Percentiles rank a stretch among this genome's conserved stretches.
Evolutionary conservation across 768 basidiomycete genomes (phyloP).

Genomic region (Melanogaster broomeanus): DNA sequence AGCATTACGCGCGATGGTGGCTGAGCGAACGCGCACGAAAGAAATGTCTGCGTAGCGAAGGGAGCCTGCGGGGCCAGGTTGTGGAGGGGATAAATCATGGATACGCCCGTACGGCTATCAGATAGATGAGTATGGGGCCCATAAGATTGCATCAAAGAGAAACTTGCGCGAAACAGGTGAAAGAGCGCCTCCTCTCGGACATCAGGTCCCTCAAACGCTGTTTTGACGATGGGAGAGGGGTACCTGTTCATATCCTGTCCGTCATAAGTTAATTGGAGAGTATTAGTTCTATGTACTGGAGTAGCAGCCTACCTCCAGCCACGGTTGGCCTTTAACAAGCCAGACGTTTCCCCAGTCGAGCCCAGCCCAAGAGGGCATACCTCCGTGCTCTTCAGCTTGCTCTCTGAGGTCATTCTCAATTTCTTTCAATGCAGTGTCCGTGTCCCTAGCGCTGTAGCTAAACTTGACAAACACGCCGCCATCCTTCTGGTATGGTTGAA

Average conservation of each 20-base stretch:
- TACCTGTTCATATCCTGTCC: constrained; percentile 89
- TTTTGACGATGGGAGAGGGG: constrained; percentile 67
- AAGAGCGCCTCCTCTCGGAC: constrained; percentile 80
- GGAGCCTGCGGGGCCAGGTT: constrained; percentile 62
- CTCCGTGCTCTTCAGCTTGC: constrained; percentile 49
- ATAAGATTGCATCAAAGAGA: background rate
- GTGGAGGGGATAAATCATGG: constrained; percentile 59
- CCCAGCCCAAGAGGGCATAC: constrained; percentile 66
- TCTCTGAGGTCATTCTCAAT: constrained; percentile 53
- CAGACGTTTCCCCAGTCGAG: constrained; percentile 54
- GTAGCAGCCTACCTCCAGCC: constrained; percentile 63
- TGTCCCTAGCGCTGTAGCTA: constrained; percentile 46
- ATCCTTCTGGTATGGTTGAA: constrained; percentile 74
- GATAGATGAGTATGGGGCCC: constrained; percentile 3
- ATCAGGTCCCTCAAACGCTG: constrained; percentile 91
- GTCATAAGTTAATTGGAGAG: constrained; percentile 3
- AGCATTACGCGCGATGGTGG: constrained; percentile 82
- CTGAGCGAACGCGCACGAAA: constrained; percentile 65
- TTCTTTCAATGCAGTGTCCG: constrained; percentile 40
- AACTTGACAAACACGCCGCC: constrained; percentile 86
- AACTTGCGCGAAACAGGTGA: constrained; percentile 69
- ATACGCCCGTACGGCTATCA: constrained; percentile 82
- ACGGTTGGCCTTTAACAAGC: constrained; percentile 78
- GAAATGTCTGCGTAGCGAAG: constrained; percentile 65
- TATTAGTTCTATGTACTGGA: background rate